Evolutionary conservation across 2,329 filamentous ascomycete genomes (phyloP), one percentile per base, ranked within the genome.

Genomic region (Escovopsis sp.): DNA sequence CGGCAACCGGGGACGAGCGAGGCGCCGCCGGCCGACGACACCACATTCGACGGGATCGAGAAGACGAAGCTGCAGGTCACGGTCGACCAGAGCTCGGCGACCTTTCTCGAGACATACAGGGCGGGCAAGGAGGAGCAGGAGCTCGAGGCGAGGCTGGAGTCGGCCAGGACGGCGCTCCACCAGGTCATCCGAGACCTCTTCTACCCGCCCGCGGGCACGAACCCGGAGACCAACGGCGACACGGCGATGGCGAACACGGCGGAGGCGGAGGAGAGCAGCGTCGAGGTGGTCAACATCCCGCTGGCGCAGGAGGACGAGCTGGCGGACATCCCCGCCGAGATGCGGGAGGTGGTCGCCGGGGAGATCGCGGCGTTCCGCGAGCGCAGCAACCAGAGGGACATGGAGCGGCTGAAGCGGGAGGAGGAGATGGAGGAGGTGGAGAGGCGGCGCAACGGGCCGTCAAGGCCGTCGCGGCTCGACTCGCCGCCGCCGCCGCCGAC

Each of bases 311-410:
- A 98, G 43, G 92, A 98, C 50, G 90, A 98, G 51, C 66, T 98
- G 21, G 79, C 87, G 15, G 90, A 98, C 49, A 94, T 98, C 33
- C 90, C 90, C 0, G 79, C 84, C 1, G 90, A 96, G 53, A 92
- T 94, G 85, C 78, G 90, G 17, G 90, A 93, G 53, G 87, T 85
- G 0, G 90, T 98, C 13, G 84, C 90, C 0, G 79, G 79, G 38
- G 92, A 98, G 54, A 98, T 98, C 48, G 78, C 85, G 0, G 83
- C 87, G 0, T 98, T 98, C 63, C 72, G 90, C 44, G 90, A 98
- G 45, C 72, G 88, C 15, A 94, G 88, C 46, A 94, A 77, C 40
- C 76, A 81, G 41, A 72, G 88, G 27, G 90, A 98, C 51, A 62
- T 92, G 50, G 90, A 98, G 56, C 80, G 90, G 4, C 61, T 94